Base-by-base conservation (phyloP, 192 early-diverging fungal genomes). In the Backusella tuberculispora region DNA sequence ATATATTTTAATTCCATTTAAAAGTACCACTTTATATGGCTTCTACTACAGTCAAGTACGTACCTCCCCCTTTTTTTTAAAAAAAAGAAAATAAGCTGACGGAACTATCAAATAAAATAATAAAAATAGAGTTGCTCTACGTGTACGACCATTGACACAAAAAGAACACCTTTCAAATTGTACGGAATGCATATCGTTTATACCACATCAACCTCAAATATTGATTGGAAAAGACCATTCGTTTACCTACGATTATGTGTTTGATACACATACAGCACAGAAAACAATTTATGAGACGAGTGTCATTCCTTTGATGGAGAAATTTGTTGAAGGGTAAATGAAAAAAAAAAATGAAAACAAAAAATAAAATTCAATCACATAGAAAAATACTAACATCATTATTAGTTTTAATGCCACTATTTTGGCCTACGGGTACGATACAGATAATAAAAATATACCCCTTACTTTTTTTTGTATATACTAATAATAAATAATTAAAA, bases 331-430 rank as follows among this genome's bases (percentile, higher is more conserved):
- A 76, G 94, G 94, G 78, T 93, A 85, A 82, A 1, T 91, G 76
- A 91, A 84, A 84, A 9, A 46, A 48, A 46, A 14, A 38, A 40
- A 67, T n/a, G 9, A 50, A 50, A 50, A 50, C 0, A 17, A 6
- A 26, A 10, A 34, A 34, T 47, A 17, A 8, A 26, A 12, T 14
- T 26, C 12, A 70, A 40, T 41, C 21, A 53, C 46, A 43, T 41
- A 68, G 38, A 12, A 5, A 26, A 19, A 17, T 41, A 45, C 15
- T 66, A 42, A 56, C 6, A 6, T 68, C 24, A 43, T 21, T 19
- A 53, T 10, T 74, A 88, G 96, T n/a, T 96, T 93, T 80, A 98
- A 97, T 83, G 93, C 89, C 46, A 98, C 97, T 3, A 92, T 98
- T 66, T 26, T 69, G 26, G 68, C 68, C 34, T 69, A 69, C 29